These are phyloP conservation scores for Sarocladiaceae sp. DNA, from an alignment of 2,329 filamentous ascomycete species.

Conservation along the genomic window DNA sequence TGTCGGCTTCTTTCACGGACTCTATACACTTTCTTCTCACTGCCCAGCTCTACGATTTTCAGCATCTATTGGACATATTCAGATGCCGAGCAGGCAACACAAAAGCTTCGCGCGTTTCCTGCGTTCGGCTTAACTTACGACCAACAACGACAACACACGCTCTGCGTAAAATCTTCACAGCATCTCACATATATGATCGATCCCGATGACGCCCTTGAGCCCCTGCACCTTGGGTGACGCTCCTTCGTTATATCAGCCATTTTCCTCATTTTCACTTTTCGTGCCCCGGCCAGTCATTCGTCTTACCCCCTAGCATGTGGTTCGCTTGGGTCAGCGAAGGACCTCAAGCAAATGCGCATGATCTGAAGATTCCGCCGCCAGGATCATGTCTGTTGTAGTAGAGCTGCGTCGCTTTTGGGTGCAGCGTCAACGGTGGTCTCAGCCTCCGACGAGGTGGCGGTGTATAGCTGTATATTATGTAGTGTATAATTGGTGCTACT, in stretches of 20 bases:
- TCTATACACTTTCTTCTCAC: neutral
- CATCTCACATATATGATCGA: neutral
- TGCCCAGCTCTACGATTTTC: neutral
- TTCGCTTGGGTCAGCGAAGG: too few relatives aligned
- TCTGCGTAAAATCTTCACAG: conserved; percentile 2
- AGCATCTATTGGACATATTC: neutral
- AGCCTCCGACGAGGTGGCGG: neutral
- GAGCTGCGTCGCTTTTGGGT: neutral
- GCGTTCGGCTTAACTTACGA: neutral
- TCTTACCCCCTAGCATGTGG: neutral
- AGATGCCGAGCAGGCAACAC: neutral
- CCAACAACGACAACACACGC: neutral
- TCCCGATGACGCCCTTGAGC: neutral
- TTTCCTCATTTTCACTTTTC: neutral
- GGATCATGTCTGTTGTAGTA: too few relatives aligned
- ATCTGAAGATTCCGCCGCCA: too few relatives aligned
- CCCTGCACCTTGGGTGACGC: neutral
- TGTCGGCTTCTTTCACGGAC: conserved; percentile 2
- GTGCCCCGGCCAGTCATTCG: neutral
- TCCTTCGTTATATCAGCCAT: neutral
- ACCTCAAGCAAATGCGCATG: too few relatives aligned
- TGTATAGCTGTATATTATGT: conserved; percentile 29
- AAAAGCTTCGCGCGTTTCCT: neutral
- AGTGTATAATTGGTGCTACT: conserved; percentile 30
- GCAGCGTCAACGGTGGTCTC: neutral